phyloP scores from a whole-genome alignment of 2,329 filamentous ascomycete genomes.

The Gliomastix tumulicola region DNA sequence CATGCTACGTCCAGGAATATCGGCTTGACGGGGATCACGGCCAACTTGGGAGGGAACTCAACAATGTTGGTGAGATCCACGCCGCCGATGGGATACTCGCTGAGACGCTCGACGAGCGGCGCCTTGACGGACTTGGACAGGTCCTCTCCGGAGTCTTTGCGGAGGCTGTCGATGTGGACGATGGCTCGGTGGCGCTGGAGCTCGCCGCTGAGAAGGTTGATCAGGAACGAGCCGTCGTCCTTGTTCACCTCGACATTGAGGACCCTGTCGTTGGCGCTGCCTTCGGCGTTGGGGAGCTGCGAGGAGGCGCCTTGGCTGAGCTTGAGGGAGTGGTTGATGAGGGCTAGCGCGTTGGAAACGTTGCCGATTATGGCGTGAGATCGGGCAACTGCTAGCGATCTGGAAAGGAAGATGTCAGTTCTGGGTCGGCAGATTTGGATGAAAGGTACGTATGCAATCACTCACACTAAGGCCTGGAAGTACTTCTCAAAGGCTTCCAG shows the following conservation, averaged over 20 bases:
- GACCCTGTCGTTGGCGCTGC: slow-evolving; percentile 12
- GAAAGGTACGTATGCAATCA: slow-evolving; percentile 8
- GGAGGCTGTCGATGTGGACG: slow-evolving; percentile 69
- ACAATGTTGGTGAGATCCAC: slow-evolving; percentile 77
- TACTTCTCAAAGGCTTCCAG: slow-evolving; percentile 75
- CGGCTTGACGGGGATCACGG: slow-evolving; percentile 84
- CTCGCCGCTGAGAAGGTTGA: slow-evolving; percentile 58
- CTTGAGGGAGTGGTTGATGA: slow-evolving; percentile 66
- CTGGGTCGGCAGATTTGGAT: not conserved
- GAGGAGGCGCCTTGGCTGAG: slow-evolving; percentile 49
- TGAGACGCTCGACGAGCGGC: slow-evolving; percentile 68
- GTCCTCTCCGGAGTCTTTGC: slow-evolving; percentile 39
- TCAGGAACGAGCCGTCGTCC: slow-evolving; percentile 51
- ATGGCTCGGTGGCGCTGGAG: slow-evolving; percentile 78
- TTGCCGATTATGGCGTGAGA: slow-evolving; percentile 72
- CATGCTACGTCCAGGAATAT: slow-evolving; percentile 94
- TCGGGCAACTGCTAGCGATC: slow-evolving; percentile 50
- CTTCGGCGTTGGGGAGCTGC: slow-evolving; percentile 31
- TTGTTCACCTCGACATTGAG: slow-evolving; percentile 63
- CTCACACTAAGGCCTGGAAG: slow-evolving; percentile 82
- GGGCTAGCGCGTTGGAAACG: slow-evolving; percentile 73
- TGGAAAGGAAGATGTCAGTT: slow-evolving; percentile 5
- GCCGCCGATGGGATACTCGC: slow-evolving; percentile 64
- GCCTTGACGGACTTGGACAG: slow-evolving; percentile 10
- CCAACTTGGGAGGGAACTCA: slow-evolving; percentile 76